Conservation (phyloP, 306 rosid genomes). For the Trichosanthes truncata region DNA sequence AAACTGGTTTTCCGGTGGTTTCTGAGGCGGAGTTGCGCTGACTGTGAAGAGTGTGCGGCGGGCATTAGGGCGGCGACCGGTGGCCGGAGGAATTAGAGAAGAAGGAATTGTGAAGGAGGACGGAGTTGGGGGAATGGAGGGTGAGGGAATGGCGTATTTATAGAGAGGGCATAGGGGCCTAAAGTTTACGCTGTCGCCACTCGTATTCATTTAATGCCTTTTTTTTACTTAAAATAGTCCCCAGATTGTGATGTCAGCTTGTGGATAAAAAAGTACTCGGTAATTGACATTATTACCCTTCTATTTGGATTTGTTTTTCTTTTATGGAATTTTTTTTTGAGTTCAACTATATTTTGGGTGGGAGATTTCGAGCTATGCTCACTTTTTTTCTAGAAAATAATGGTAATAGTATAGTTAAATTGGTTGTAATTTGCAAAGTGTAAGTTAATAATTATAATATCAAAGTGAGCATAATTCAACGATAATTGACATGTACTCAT, state of each 20-base stretch:
- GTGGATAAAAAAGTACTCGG: neutral
- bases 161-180: neutral
- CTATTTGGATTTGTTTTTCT: neutral
- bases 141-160: neutral
- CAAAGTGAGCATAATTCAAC: no score
- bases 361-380: no score
- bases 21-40: neutral
- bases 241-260: neutral
- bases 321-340: neutral
- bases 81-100: neutral
- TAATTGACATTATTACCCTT: neutral
- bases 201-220: neutral
- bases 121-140: neutral
- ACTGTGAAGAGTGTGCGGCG: neutral
- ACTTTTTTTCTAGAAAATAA: no score
- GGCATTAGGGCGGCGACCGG: neutral
- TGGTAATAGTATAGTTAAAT: no score
- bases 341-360: no score
- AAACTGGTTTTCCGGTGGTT: constrained; percentile 22
- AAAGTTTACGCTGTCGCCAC: constrained; percentile 3
- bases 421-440: no score
- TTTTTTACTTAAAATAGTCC: constrained; percentile 1
- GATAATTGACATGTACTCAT: no score
- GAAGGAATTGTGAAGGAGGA: neutral
- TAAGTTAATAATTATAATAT: no score